Base-by-base conservation (phyloP, 1,139 yeast species). In the Zygoascus sp. region DNA sequence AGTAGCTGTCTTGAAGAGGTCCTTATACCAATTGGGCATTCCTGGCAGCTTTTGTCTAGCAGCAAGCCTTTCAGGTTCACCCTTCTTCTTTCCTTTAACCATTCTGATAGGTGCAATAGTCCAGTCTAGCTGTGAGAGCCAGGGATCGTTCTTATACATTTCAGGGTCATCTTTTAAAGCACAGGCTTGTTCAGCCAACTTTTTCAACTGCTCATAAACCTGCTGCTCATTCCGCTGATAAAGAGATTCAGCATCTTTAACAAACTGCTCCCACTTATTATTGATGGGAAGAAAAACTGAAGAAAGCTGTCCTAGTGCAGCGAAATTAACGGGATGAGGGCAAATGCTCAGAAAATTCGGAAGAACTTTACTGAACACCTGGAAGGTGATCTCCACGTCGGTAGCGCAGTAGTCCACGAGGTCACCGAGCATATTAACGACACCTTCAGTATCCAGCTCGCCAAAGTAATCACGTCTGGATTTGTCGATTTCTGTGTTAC, bases 261-360 rank as follows among this genome's bases (percentile, higher is more conserved):
- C 66, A 59, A 89, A 94, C 2, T 74, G 62, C 17, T 80, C 73
- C 98, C 98, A 94, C 8, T 67, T 57, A 28, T 75, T 69, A 16
- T 86, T 79, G 1, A 95, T 84, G 1, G 99, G 96, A 42, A 94
- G 69, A 44, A 90, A 77, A 46, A 86, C 77, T n/a, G 83, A 74
- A 4, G 90, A 83, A 61, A 94, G 71, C 52, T 81, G 83, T 53
- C 84, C 74, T 48, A 92, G 69, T 0, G 96, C 97, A 1, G 95
- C 92, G 69, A 92, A 85, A 20, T 95, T 87, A 1, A 90, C 96
- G 0, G 98, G 97, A 64, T 94, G 98, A 0, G 97, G 96, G 28
- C 90, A 80, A 45, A 80, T 76, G 25, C 69, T 59, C 35, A 78
- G 66, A 59, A 86, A 94, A 28, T 70, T 68, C 0, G 96, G 96